Base-by-base conservation (phyloP, 179 eudicot genomes). In the Beta corolliflora region DNA sequence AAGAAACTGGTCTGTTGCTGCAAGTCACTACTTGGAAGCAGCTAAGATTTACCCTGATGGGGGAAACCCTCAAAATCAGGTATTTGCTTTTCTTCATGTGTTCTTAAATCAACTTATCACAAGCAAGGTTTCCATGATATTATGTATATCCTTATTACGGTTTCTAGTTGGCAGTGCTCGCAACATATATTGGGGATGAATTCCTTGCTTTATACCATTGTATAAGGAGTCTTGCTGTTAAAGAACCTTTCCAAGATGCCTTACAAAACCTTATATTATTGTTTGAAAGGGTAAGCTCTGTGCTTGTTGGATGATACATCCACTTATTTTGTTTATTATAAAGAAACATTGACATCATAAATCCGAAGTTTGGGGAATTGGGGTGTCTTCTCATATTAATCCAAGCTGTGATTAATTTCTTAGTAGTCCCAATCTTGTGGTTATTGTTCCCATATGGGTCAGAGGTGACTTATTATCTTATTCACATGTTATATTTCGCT, bases 11-110 rank as follows among this genome's bases (percentile, higher is more conserved):
- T 90, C 92, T 13, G 79, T 82, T 80, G 94, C 99, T 70, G 97
- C 97, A 55, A 84, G 81, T 41, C 83, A 84, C 85, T 94, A 95
- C 83, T 83, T 94, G 48, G 92, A 95, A 87, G 91, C 98, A 80
- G 85, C 93, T 48, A 82, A 81, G 66, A 86, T 87, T 80, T 94
- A 89, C 84, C 99, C 99, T 29, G 92, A 90, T 81, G 89, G 99
- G 82, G 99, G 99, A 52, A 95, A 95, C 80, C 95, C 99, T 14
- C 99, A 94, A 81, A 95, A 95, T 87, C 99, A 95, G 95, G 98
- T 95, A 86, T 67, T 46, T 79, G 44, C 9, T 45, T 76, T 79
- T 75, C 75, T 73, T 66, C 41, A 72, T 18, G 64, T 52, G 45
- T 52, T 50, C 44, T 73, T 41, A 52, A 69, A 52, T 73, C 36